Base-by-base conservation (phyloP, 306 rosid species). In the Rosa chinensis region DNA sequence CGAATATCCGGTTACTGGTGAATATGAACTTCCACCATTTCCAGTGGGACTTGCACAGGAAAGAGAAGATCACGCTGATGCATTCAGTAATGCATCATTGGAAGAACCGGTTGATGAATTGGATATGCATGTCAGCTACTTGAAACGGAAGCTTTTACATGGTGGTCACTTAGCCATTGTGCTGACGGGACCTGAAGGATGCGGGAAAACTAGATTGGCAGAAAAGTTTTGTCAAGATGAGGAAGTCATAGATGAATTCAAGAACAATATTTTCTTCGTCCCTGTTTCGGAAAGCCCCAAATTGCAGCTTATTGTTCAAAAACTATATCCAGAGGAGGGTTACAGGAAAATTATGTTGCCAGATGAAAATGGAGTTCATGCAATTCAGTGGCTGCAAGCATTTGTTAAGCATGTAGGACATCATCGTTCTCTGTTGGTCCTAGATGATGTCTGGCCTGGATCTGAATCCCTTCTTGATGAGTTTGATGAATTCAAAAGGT, bases 151-250 rank as follows among this genome's bases (percentile, higher is more conserved):
- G 72, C 52, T 79, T 72, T 37, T 79, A 3, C 16, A 40, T 20
- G 64, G n/a, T 4, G 77, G 35, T n/a, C 25, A 3, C 13, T 8
- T 10, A 0, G 53, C 13, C 52, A 3, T 61, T 14, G 71, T 79
- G 37, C 40, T 72, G 14, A 79, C 72, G 0, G 72, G 77, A 21
- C 82, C 82, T 9, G 42, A 21, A 8, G 72, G 77, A 62, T 72
- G 72, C 4, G 82, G 82, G 64, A 79, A 79, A 56, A 79, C 82
- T 62, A 72, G 43, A 2, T 49, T 72, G 14, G 72, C 43, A 3
- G 23, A 71, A 16, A 35, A 8, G 5, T n/a, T 72, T 0, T 79
- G 77, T 73, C 8, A 28, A 7, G 73, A 79, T 37, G 66, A 72
- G 55, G 35, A 79, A 28, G 68, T 79, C 20, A 72, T 8, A 37